Evolutionary conservation across 2,329 filamentous ascomycete genomes (phyloP).

Genomic region (Ceratocystis variospora): DNA sequence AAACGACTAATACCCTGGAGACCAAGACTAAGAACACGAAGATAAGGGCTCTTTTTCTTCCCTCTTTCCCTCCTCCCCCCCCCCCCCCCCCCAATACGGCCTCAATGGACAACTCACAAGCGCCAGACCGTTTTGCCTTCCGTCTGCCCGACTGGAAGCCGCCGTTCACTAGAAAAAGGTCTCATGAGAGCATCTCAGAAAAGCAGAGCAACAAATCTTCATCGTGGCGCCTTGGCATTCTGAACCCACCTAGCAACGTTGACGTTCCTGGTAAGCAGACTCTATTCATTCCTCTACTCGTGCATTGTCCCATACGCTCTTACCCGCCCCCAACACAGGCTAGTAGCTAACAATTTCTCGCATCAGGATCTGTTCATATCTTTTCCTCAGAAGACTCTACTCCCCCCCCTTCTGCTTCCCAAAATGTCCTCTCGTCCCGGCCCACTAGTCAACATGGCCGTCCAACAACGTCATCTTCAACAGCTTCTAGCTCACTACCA

Average conservation of each 20-base stretch:
- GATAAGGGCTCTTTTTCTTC: not conserved
- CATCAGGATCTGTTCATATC: conserved; percentile 44
- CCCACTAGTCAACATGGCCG: conserved; percentile 13
- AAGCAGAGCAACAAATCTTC: not conserved
- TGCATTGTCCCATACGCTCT: not conserved
- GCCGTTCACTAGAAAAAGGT: not conserved
- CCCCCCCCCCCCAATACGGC: not conserved
- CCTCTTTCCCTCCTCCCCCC: not conserved
- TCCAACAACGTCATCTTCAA: conserved; percentile 17
- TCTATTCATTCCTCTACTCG: not conserved
- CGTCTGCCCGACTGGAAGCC: not conserved
- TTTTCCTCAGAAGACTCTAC: conserved; percentile 43
- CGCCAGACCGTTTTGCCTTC: not conserved
- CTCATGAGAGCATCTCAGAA: not conserved
- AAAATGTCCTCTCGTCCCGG: conserved; percentile 18
- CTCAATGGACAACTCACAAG: not conserved
- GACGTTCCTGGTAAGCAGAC: conserved; percentile 64
- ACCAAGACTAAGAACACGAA: not conserved
- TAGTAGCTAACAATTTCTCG: not conserved
- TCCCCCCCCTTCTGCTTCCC: conserved; percentile 26
- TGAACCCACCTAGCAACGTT: conserved; percentile 67
- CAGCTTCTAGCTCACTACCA: conserved; percentile 16
- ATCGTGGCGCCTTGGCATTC: conserved; percentile 56
- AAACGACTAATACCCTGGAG: not conserved
- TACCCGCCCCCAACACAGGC: not conserved